Evolutionary conservation across 106 monocot species (phyloP).

Genomic region (Alisma plantagoaquatica): DNA sequence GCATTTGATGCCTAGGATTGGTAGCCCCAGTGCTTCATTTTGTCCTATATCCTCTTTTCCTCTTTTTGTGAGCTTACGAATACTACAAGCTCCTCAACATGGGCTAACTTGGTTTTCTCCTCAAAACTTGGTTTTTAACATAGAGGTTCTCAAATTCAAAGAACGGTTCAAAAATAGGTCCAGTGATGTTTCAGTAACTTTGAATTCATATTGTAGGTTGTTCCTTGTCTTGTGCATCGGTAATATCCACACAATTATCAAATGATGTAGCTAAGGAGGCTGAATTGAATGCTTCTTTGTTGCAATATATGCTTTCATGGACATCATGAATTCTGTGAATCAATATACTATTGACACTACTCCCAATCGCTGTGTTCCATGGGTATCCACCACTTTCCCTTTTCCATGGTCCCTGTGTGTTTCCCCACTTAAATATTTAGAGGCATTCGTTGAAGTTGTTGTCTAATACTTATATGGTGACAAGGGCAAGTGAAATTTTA

Average conservation of each 20-base stretch:
- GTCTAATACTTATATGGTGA: constrained; percentile 68
- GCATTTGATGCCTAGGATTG: too few species aligned
- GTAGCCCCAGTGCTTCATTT: background rate
- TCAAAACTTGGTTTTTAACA: constrained; percentile 89
- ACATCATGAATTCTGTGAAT: constrained; percentile 61
- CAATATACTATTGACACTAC: constrained; percentile 71
- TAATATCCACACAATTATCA: too few species aligned
- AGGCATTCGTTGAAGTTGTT: constrained; percentile 82
- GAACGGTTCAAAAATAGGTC: constrained; percentile 93
- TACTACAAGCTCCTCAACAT: constrained; percentile 23
- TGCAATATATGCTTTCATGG: constrained; percentile 78
- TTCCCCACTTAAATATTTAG: constrained; percentile 67
- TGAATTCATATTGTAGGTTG: too few species aligned
- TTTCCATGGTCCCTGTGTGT: constrained; percentile 68
- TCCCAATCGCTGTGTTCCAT: constrained; percentile 10
- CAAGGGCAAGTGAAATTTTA: constrained; percentile 83
- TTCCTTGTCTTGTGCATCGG: too few species aligned
- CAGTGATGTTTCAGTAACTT: constrained; percentile 32
- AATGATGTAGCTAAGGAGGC: too few species aligned
- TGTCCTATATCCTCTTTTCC: background rate
- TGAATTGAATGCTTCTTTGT: too few species aligned
- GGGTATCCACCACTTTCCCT: constrained; percentile 6
- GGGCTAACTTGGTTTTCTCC: constrained; percentile 77
- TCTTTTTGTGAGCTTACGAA: too few species aligned
- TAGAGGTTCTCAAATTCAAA: constrained; percentile 93